phyloP scores from a whole-genome alignment of 1,139 yeast species.

The Taphrina confusa region DNA sequence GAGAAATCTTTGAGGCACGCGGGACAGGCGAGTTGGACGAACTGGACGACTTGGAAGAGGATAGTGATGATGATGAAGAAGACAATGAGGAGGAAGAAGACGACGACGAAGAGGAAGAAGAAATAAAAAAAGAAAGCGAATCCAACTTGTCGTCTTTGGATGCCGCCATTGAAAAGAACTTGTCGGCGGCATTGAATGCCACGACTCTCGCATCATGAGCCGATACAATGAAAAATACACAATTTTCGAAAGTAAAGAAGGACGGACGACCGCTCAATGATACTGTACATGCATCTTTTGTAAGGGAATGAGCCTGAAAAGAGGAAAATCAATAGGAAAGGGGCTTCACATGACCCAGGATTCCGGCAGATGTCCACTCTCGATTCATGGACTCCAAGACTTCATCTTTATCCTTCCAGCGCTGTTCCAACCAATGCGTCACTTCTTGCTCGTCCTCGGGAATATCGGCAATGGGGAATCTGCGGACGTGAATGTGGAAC shows the following conservation, averaged over 20 bases:
- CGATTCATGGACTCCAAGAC: constrained; percentile 24
- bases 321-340: neutral
- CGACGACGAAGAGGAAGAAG: constrained; percentile 58
- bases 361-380: constrained; percentile 17
- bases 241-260: too few relatives aligned
- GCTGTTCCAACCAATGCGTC: constrained; percentile 44
- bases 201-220: constrained; percentile 1
- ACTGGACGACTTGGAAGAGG: constrained; percentile 89
- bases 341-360: constrained; percentile 7
- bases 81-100: constrained; percentile 70
- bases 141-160: constrained; percentile 58
- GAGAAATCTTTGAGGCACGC: constrained; percentile 65
- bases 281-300: too few relatives aligned
- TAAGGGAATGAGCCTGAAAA: too few relatives aligned
- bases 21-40: constrained; percentile 85
- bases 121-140: constrained; percentile 52
- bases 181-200: constrained; percentile 42
- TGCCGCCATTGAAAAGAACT: constrained; percentile 45
- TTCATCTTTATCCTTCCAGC: constrained; percentile 43
- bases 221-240: too few relatives aligned
- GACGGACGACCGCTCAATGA: too few relatives aligned
- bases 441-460: constrained; percentile 36
- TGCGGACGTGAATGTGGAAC: constrained; percentile 55
- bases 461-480: constrained; percentile 50
- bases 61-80: constrained; percentile 81